phyloP scores from a whole-genome alignment of 164 flowering plant species.

The Annona squamosa region DNA sequence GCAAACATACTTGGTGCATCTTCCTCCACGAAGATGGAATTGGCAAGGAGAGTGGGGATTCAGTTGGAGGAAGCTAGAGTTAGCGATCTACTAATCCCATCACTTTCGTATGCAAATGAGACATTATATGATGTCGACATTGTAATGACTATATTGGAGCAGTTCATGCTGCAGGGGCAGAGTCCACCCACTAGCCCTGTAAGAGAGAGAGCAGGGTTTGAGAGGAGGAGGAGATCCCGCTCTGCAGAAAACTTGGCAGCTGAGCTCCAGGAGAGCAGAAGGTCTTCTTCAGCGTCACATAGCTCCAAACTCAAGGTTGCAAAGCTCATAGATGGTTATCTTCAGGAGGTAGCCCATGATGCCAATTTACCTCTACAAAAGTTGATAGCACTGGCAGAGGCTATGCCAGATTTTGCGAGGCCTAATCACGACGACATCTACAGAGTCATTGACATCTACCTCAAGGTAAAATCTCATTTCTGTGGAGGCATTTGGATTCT shows the following conservation, averaged over 20 bases:
- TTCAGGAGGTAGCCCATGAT: slow-evolving; percentile 74
- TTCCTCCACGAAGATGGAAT: slow-evolving; percentile 62
- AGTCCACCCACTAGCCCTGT: slow-evolving; percentile 84
- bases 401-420: slow-evolving; percentile 83
- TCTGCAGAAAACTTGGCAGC: slow-evolving; percentile 78
- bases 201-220: slow-evolving; percentile 38
- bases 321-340: slow-evolving; percentile 76
- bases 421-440: slow-evolving; percentile 91
- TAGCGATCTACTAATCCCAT: slow-evolving; percentile 73
- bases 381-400: slow-evolving; percentile 60
- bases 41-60: slow-evolving; percentile 69
- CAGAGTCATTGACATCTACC: slow-evolving; percentile 81
- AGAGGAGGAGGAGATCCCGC: slow-evolving; percentile 48
- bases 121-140: slow-evolving; percentile 67
- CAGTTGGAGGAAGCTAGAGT: slow-evolving; percentile 87
- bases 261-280: slow-evolving; percentile 66
- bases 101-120: slow-evolving; percentile 30
- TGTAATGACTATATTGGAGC: slow-evolving; percentile 65
- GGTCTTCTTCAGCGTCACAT: slow-evolving; percentile 87
- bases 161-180: slow-evolving; percentile 74
- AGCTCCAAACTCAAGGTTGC: slow-evolving; percentile 82
- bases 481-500: not conserved
- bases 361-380: slow-evolving; percentile 61
- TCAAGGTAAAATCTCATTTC: slow-evolving; percentile 52
- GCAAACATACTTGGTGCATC: slow-evolving; percentile 67